Percentiles rank a stretch among this genome's conserved stretches.
These are phyloP conservation scores for Blastocystis sp. DNA, from an alignment of 352 stramenopile genomes.

Conservation along the genomic window DNA sequence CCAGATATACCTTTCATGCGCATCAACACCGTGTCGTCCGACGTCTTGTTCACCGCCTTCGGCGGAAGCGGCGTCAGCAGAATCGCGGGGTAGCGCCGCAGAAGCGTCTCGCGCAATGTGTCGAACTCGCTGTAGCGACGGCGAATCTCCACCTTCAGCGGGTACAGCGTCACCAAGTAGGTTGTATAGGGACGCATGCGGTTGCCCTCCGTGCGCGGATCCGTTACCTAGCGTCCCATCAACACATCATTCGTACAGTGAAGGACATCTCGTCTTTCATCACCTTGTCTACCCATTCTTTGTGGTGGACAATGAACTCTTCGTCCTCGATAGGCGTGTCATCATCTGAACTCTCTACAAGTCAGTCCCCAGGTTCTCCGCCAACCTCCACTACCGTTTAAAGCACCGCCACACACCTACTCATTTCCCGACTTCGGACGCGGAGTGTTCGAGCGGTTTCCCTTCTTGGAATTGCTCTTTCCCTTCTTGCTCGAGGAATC, in stretches of 20 bases:
- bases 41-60: conserved; percentile 54
- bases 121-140: conserved; percentile 56
- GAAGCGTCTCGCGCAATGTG: conserved; percentile 25
- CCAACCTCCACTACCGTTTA: background rate
- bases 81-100: conserved; percentile 39
- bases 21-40: conserved; percentile 17
- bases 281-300: conserved; percentile 52
- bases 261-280: conserved; percentile 55
- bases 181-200: conserved; percentile 54
- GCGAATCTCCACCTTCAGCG: conserved; percentile 42
- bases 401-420: background rate
- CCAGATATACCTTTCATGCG: conserved; percentile 10
- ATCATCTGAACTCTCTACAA: conserved; percentile 32
- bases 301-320: conserved; percentile 43
- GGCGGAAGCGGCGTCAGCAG: conserved; percentile 44
- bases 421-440: conserved; percentile 15
- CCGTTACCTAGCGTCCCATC: conserved; percentile 12
- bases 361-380: background rate
- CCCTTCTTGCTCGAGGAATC: background rate
- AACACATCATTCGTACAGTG: background rate
- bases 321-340: conserved; percentile 39
- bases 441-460: background rate
- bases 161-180: conserved; percentile 42
- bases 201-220: conserved; percentile 45
- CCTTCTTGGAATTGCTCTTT: background rate